Percentiles rank a stretch among this genome's conserved stretches.
phyloP scores from a whole-genome alignment of 139 green algal species.

The Zygnema cylindricum region DNA sequence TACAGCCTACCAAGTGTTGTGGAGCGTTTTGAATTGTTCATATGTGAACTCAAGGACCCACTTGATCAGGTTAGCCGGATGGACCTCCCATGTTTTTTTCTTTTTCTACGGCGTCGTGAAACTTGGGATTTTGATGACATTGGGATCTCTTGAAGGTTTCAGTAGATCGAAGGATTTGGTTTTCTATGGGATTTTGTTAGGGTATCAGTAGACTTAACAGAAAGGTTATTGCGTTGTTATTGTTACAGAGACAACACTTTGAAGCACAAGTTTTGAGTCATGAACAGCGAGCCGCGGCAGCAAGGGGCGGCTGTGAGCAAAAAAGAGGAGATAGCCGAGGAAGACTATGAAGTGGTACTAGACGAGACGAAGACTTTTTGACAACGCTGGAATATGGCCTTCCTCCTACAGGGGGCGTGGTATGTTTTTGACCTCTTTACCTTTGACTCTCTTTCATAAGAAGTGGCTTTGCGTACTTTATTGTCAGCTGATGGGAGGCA shows the following conservation, averaged over 20 bases:
- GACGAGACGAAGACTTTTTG: conserved; percentile 98
- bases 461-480: too few species aligned
- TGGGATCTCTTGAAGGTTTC: too few species aligned
- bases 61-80: conserved; percentile 79
- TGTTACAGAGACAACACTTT: conserved; percentile 74
- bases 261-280: conserved; percentile 83
- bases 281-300: conserved; percentile 17
- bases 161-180: too few species aligned
- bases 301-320: background rate
- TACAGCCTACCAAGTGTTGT: conserved; percentile 74
- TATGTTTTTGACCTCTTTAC: too few species aligned
- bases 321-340: conserved; percentile 44
- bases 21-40: conserved; percentile 98
- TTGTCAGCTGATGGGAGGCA: too few species aligned
- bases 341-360: conserved; percentile 69
- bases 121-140: too few species aligned
- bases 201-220: too few species aligned
- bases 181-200: too few species aligned
- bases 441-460: too few species aligned
- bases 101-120: too few species aligned
- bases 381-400: conserved; percentile 96
- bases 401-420: conserved; percentile 93
- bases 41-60: conserved; percentile 96
- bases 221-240: too few species aligned
- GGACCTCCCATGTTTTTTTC: background rate